Percentiles rank a stretch among this genome's conserved stretches.
Conservation (phyloP, 176 grass and related monocot species). For the Elymus sibiricus region DNA sequence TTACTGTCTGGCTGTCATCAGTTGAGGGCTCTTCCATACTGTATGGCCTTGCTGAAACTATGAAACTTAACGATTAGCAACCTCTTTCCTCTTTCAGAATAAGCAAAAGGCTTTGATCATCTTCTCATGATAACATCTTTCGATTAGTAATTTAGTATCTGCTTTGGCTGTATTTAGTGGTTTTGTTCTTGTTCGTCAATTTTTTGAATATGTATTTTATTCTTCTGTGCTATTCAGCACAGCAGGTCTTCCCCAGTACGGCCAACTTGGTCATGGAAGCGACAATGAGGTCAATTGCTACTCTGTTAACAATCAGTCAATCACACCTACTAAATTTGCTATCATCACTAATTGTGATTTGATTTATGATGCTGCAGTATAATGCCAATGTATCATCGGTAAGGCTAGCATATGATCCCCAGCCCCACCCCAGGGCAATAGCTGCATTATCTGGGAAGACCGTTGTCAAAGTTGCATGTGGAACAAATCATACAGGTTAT, state of each 20-base stretch:
- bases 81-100: not conserved
- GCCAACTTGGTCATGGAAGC: slow-evolving; percentile 96
- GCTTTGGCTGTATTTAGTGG: slow-evolving; percentile 29
- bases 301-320: not conserved
- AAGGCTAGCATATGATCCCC: slow-evolving; percentile 85
- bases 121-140: slow-evolving; percentile 2
- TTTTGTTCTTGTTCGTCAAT: slow-evolving; percentile 8
- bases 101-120: not conserved
- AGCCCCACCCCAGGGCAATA: slow-evolving; percentile 67
- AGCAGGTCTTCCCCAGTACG: slow-evolving; percentile 88
- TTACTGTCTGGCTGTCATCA: slow-evolving; percentile 91
- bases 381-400: slow-evolving; percentile 80
- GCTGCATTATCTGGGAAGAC: slow-evolving; percentile 82
- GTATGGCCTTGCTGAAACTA: slow-evolving; percentile 51
- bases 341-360: slow-evolving; percentile 18
- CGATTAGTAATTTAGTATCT: slow-evolving; percentile 18
- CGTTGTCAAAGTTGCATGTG: slow-evolving; percentile 86
- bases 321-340: not conserved
- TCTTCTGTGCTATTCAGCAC: slow-evolving; percentile 59
- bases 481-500: slow-evolving; percentile 98
- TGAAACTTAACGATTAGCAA: not conserved
- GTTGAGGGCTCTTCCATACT: slow-evolving; percentile 93
- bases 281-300: slow-evolving; percentile 68
- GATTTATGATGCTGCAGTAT: slow-evolving; percentile 60
- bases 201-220: slow-evolving; percentile 46